Evolutionary conservation across 1,284 basidiomycete genomes (phyloP).

Genomic region (Ustilago esculenta): DNA sequence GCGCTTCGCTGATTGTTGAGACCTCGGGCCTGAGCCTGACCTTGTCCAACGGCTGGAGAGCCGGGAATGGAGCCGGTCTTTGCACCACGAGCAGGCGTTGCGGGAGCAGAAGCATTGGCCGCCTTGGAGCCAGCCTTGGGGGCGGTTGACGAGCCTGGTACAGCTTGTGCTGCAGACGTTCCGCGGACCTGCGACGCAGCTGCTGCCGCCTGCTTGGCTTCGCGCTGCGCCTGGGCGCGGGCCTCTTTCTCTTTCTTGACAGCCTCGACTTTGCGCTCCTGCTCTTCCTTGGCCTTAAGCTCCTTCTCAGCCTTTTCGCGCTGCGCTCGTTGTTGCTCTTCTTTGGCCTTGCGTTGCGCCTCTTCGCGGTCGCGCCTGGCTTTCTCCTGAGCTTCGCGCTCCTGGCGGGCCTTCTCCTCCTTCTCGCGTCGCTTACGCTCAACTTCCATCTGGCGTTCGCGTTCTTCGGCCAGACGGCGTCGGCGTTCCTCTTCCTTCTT

Average conservation of each 20-base stretch:
- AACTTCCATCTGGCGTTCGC: constrained; percentile 69
- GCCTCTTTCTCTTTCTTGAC: constrained; percentile 52
- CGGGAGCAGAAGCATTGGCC: constrained; percentile 10
- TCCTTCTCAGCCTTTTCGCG: constrained; percentile 60
- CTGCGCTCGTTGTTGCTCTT: constrained; percentile 71
- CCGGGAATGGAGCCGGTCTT: constrained; percentile 35
- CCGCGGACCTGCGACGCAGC: constrained; percentile 17
- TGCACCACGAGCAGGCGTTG: constrained; percentile 26
- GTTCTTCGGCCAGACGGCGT: constrained; percentile 71
- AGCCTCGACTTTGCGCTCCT: constrained; percentile 43
- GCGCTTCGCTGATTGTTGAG: constrained; percentile 3
- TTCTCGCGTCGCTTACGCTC: constrained; percentile 76
- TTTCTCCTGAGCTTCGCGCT: constrained; percentile 53
- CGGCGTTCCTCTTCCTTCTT: constrained; percentile 71
- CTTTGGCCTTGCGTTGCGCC: constrained; percentile 63
- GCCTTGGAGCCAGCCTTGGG: constrained; percentile 18
- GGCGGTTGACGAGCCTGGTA: constrained; percentile 20
- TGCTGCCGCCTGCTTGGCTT: constrained; percentile 65
- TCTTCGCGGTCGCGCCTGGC: constrained; percentile 69
- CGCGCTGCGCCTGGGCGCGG: constrained; percentile 69
- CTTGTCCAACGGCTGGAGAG: constrained; percentile 20
- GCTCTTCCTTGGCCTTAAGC: constrained; percentile 44
- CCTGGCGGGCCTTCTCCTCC: constrained; percentile 75
- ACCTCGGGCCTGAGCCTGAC: constrained; percentile 17
- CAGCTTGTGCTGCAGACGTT: constrained; percentile 7